Percentiles rank a stretch among this genome's conserved stretches.
Conservation (phyloP, 805 yeast species). For the Brettanomyces nanus region DNA sequence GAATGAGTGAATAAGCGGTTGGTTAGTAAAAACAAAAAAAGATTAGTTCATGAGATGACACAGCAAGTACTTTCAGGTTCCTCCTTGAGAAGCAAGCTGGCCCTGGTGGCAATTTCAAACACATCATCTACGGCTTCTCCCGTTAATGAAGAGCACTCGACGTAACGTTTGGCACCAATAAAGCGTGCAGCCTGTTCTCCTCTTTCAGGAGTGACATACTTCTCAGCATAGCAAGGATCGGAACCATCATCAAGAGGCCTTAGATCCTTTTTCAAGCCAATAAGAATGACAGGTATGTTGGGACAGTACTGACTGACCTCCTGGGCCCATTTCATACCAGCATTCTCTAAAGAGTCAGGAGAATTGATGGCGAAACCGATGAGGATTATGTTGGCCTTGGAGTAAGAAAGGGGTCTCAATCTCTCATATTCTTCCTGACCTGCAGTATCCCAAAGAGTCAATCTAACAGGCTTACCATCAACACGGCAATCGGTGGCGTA, state of each 20-base stretch:
- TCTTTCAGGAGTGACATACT: constrained; percentile 44
- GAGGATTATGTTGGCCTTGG: constrained; percentile 78
- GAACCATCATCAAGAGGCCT: constrained; percentile 34
- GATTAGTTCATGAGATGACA: constrained; percentile 21
- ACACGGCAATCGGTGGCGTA: constrained; percentile 91
- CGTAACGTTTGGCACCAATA: constrained; percentile 75
- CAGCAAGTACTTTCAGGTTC: constrained; percentile 39
- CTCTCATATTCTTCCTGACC: constrained; percentile 96
- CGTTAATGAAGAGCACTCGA: constrained; percentile 86
- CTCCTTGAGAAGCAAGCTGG: constrained; percentile 55
- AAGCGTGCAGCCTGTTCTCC: constrained; percentile 67
- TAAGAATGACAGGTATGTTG: constrained; percentile 63
- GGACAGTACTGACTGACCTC: constrained; percentile 82
- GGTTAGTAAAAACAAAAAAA: neutral
- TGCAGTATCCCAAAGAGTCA: constrained; percentile 93
- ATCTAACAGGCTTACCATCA: constrained; percentile 83
- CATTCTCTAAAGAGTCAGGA: constrained; percentile 79
- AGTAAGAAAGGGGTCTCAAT: constrained; percentile 77
- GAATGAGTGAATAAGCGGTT: constrained; percentile 1
- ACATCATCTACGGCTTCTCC: constrained; percentile 95
- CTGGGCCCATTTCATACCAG: constrained; percentile 77
- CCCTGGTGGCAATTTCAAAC: constrained; percentile 84
- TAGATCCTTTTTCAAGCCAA: constrained; percentile 81
- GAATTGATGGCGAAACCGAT: constrained; percentile 82
- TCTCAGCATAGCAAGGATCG: constrained; percentile 26